Percentiles rank a stretch among this genome's conserved stretches.
Conservation (phyloP, 2,329 filamentous ascomycete genomes). For the Ascochyta clinopodiicola region DNA sequence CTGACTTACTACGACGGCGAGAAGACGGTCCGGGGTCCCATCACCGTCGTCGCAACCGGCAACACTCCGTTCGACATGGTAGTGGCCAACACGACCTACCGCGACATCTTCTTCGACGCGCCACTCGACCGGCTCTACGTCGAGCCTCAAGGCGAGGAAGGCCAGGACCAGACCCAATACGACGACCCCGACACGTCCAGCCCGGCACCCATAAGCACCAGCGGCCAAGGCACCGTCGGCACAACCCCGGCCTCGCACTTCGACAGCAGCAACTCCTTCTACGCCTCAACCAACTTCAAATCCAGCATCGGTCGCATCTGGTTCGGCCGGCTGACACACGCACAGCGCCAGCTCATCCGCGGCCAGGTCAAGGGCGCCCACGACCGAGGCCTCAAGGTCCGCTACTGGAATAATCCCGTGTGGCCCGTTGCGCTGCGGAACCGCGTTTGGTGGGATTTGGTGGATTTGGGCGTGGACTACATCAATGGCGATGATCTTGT, state of each 20-base stretch:
- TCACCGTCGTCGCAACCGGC: slow-evolving; percentile 62
- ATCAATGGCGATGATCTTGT: slow-evolving; percentile 65
- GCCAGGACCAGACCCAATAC: slow-evolving; percentile 9
- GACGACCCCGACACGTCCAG: not conserved
- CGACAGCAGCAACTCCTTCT: slow-evolving; percentile 66
- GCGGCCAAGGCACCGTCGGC: slow-evolving; percentile 56
- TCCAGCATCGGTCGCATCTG: slow-evolving; percentile 59
- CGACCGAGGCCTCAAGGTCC: slow-evolving; percentile 58
- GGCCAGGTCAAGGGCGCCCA: slow-evolving; percentile 61
- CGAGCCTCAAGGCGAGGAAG: slow-evolving; percentile 13
- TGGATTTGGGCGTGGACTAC: slow-evolving; percentile 62
- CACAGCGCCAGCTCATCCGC: slow-evolving; percentile 57
- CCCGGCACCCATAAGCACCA: not conserved
- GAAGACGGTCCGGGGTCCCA: slow-evolving; percentile 49
- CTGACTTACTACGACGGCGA: slow-evolving; percentile 59
- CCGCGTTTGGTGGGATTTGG: slow-evolving; percentile 61
- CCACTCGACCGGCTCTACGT: slow-evolving; percentile 52
- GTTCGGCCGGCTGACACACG: slow-evolving; percentile 55
- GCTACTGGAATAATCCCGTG: slow-evolving; percentile 64
- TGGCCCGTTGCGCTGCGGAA: slow-evolving; percentile 64
- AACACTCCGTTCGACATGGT: slow-evolving; percentile 59
- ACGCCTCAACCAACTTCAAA: slow-evolving; percentile 67
- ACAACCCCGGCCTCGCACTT: slow-evolving; percentile 46
- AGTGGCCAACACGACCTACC: slow-evolving; percentile 55
- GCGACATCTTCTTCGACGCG: slow-evolving; percentile 64